These are phyloP conservation scores for Takakia lepidozioides DNA, from an alignment of 225 moss, liverwort and hornwort species.

Conservation along the genomic window DNA sequence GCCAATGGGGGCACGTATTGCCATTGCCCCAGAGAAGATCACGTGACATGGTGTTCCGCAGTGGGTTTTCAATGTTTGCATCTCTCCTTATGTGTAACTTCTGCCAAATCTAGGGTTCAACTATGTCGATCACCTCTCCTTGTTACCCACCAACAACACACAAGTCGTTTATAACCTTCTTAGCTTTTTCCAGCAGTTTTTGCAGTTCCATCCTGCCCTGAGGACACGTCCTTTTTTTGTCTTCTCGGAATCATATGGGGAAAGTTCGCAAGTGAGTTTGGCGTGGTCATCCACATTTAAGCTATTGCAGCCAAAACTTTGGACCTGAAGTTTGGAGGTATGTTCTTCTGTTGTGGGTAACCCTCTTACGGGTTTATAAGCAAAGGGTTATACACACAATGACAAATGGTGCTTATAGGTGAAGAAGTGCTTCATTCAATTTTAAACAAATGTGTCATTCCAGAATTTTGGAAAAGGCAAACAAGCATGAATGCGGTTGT, in stretches of 20 bases:
- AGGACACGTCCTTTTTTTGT: conserved; percentile 50
- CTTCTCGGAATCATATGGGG: conserved; percentile 84
- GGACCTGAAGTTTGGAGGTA: conserved; percentile 64
- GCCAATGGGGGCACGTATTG: no score
- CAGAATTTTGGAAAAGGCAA: no score
- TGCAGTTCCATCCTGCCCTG: conserved; percentile 32
- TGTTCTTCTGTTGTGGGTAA: not conserved
- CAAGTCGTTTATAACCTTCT: conserved; percentile 59
- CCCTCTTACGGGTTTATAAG: no score
- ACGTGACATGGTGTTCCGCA: no score
- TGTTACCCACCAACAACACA: conserved; percentile 63
- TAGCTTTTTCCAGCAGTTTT: conserved; percentile 42
- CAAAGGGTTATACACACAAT: no score
- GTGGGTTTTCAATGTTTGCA: no score
- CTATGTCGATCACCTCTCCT: conserved; percentile 48
- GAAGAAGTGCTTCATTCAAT: no score
- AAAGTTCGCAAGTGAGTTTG: conserved; percentile 74
- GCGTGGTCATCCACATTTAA: conserved; percentile 43
- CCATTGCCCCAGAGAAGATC: no score
- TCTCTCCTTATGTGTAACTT: no score
- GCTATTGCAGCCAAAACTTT: conserved; percentile 19
- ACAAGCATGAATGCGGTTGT: no score
- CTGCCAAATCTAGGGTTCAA: conserved; percentile 84
- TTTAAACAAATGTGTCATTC: no score
- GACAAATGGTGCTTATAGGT: no score